Conservation (phyloP, 768 basidiomycete genomes). For the Ephemerocybe angulata region DNA sequence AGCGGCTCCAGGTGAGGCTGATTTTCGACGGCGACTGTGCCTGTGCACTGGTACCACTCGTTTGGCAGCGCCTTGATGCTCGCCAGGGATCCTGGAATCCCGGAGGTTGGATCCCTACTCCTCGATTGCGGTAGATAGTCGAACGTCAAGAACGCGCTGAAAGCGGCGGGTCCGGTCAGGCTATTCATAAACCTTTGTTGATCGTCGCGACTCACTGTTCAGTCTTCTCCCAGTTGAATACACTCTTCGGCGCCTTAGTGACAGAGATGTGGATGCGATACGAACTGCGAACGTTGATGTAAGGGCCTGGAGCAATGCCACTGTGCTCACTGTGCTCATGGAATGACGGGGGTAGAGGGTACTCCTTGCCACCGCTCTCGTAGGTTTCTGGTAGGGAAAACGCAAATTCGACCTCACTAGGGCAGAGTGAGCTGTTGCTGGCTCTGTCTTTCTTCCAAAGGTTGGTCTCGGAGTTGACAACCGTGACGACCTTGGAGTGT, state of each 20-base stretch:
- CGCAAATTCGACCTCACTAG: conserved; percentile 3
- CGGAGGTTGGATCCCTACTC: conserved; percentile 49
- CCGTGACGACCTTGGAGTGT: conserved; percentile 28
- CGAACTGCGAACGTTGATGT: conserved; percentile 2
- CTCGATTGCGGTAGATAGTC: conserved; percentile 51
- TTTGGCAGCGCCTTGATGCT: conserved; percentile 60
- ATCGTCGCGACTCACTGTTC: conserved; percentile 37
- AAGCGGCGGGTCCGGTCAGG: conserved; percentile 1
- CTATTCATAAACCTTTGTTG: neutral
- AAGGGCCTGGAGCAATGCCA: too few species aligned
- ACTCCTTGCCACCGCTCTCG: neutral
- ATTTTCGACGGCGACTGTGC: conserved; percentile 33
- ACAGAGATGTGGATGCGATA: conserved; percentile 27
- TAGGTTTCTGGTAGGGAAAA: conserved; percentile 5
- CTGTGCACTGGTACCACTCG: conserved; percentile 56
- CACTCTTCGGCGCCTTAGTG: conserved; percentile 35
- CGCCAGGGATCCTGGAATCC: conserved; percentile 46
- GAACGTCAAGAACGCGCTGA: conserved; percentile 48
- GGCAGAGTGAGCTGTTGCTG: neutral
- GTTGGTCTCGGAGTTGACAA: conserved; percentile 21
- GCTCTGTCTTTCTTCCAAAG: conserved; percentile 6
- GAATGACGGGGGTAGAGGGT: conserved; percentile 10
- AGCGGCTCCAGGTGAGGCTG: conserved; percentile 36
- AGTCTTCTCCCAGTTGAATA: conserved; percentile 41
- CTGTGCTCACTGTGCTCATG: neutral